Evolutionary conservation across 2,329 filamentous ascomycete species (phyloP).

Genomic region (Didymella arachidicola): DNA sequence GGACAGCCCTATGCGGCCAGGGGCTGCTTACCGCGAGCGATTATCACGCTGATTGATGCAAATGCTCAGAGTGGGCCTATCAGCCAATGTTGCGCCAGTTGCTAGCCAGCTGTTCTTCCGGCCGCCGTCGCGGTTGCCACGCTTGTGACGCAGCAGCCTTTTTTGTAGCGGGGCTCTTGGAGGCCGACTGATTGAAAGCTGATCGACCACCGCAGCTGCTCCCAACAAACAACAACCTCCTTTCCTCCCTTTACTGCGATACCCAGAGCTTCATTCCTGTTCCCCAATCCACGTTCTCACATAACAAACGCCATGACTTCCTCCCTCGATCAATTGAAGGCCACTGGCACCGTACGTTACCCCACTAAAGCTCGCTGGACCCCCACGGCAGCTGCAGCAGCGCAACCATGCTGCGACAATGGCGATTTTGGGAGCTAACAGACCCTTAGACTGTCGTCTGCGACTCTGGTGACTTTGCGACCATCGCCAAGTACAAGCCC

Average conservation of each 20-base stretch:
- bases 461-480: conserved; percentile 85
- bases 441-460: conserved; percentile 83
- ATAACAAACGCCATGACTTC: conserved; percentile 69
- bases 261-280: not conserved
- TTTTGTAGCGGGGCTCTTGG: conserved; percentile 33
- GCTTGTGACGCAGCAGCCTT: conserved; percentile 45
- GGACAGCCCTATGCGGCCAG: conserved; percentile 21
- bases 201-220: conserved; percentile 30
- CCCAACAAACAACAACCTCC: conserved; percentile 30
- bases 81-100: conserved; percentile 17
- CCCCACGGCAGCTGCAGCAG: conserved; percentile 13
- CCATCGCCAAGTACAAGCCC: conserved; percentile 99
- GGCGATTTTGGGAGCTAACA: conserved; percentile 18
- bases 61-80: conserved; percentile 28
- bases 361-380: conserved; percentile 31
- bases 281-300: conserved; percentile 12
- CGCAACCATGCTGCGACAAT: not conserved
- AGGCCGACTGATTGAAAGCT: conserved; percentile 35
- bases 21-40: conserved; percentile 30
- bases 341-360: conserved; percentile 86
- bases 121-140: conserved; percentile 36
- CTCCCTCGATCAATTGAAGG: conserved; percentile 97
- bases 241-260: conserved; percentile 9
- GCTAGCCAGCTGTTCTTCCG: conserved; percentile 32
- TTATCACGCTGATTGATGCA: conserved; percentile 42